Conservation (phyloP, 208 protist species). For the Acanthamoeba sp. region DNA sequence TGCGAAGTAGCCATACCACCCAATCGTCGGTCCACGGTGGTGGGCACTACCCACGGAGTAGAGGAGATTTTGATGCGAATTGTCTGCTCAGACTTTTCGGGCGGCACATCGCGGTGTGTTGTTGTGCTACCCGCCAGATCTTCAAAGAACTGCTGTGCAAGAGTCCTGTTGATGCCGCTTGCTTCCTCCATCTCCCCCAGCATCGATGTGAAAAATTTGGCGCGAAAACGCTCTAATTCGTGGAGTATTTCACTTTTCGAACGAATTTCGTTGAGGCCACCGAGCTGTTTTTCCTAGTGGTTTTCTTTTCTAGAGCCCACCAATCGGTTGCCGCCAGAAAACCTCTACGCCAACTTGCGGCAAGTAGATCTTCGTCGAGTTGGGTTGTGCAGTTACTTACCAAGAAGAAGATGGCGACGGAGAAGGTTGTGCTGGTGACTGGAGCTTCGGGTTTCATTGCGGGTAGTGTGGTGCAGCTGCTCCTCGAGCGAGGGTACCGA, state of each 20-base stretch:
- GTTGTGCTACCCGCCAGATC: background rate
- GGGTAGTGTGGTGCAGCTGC: background rate
- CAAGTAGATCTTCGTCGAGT: too few species aligned
- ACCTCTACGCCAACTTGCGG: too few species aligned
- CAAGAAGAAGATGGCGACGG: background rate
- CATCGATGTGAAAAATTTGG: too few species aligned
- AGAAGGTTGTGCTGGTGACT: conserved; percentile 32
- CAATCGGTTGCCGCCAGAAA: too few species aligned
- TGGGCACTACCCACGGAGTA: background rate
- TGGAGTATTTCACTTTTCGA: too few species aligned
- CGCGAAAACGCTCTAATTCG: too few species aligned
- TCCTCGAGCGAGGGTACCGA: conserved; percentile 52
- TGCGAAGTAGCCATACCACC: background rate
- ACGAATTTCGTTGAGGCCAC: too few species aligned
- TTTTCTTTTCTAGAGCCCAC: too few species aligned
- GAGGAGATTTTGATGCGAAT: conserved; percentile 31
- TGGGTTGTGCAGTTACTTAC: too few species aligned
- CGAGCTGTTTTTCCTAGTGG: too few species aligned
- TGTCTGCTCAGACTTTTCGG: conserved; percentile 20
- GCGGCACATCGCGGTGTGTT: background rate
- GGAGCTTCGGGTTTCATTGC: conserved; percentile 69
- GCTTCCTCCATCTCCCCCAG: background rate
- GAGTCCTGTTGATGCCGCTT: background rate
- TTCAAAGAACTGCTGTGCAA: conserved; percentile 35
- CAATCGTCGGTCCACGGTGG: background rate